Conservation (phyloP, 1,139 yeast genomes). For the Entelexis sorbosivorans region DNA sequence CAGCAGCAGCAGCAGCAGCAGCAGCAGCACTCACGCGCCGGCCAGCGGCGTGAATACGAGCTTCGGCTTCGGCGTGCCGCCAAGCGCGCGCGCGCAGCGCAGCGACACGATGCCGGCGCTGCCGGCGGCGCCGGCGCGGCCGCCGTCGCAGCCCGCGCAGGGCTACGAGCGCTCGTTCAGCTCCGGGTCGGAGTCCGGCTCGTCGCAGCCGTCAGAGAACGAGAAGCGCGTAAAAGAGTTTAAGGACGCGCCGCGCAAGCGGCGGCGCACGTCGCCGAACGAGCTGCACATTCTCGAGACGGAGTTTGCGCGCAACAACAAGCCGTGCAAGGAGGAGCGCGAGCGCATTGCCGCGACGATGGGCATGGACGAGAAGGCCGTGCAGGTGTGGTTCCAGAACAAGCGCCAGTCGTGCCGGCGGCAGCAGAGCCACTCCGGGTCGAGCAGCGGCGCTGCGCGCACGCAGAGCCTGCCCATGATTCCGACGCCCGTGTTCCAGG, state of each 20-base stretch:
- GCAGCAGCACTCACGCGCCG: no score
- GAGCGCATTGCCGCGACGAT: constrained; percentile 66
- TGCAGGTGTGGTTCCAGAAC: constrained; percentile 97
- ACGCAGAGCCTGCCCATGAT: constrained; percentile 13
- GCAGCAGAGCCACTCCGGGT: constrained; percentile 13
- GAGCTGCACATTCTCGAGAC: constrained; percentile 70
- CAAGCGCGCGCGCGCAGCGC: neutral
- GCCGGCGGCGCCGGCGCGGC: neutral
- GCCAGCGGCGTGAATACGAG: no score
- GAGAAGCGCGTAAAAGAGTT: constrained; percentile 1
- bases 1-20: no score
- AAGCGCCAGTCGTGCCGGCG: constrained; percentile 50
- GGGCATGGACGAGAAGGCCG: constrained; percentile 92
- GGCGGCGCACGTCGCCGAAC: constrained; percentile 87
- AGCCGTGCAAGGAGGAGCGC: constrained; percentile 71
- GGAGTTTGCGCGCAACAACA: constrained; percentile 64
- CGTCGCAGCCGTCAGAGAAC: constrained; percentile 1
- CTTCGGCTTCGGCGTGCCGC: neutral
- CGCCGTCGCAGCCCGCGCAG: neutral
- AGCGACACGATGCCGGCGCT: constrained; percentile 1
- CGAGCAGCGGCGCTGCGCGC: constrained; percentile 11
- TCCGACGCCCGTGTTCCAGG: constrained; percentile 7
- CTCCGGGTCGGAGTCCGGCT: neutral
- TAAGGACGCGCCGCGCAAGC: constrained; percentile 42
- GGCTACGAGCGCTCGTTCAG: neutral